Conservation (phyloP, 2,329 filamentous ascomycete species). For the Xylariaceae sp. region DNA sequence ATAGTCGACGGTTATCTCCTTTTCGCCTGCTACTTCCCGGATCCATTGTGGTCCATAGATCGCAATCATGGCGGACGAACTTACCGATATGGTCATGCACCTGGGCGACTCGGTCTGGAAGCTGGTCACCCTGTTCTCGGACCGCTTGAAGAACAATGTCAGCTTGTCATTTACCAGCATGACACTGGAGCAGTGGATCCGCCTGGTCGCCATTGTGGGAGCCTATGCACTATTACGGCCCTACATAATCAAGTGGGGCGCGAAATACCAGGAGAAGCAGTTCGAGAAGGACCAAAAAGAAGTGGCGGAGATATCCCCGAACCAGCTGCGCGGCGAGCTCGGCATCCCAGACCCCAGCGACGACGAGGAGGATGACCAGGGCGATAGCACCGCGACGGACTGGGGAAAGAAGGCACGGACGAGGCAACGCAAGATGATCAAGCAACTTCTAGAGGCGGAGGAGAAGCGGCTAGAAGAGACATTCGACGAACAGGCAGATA, state of each 20-base stretch:
- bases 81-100: conserved; percentile 27
- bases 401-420: conserved; percentile 69
- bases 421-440: conserved; percentile 62
- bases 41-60: too few relatives aligned
- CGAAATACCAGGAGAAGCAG: conserved; percentile 57
- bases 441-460: conserved; percentile 57
- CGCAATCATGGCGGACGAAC: conserved; percentile 29
- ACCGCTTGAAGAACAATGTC: conserved; percentile 45
- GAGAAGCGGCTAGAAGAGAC: conserved; percentile 53
- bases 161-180: conserved; percentile 44
- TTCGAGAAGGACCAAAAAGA: conserved; percentile 55
- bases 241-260: conserved; percentile 64
- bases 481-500: conserved; percentile 61
- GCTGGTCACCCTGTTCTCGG: conserved; percentile 24
- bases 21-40: too few relatives aligned
- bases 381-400: conserved; percentile 42
- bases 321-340: conserved; percentile 55
- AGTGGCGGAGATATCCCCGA: conserved; percentile 55
- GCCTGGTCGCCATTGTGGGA: conserved; percentile 65
- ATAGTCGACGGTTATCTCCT: too few relatives aligned
- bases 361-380: conserved; percentile 43
- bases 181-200: conserved; percentile 54
- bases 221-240: conserved; percentile 70
- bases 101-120: conserved; percentile 26
- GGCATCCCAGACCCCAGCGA: conserved; percentile 50